Base-by-base conservation (phyloP, 2,329 filamentous ascomycete species). In the Sordariomycetes sp. region DNA sequence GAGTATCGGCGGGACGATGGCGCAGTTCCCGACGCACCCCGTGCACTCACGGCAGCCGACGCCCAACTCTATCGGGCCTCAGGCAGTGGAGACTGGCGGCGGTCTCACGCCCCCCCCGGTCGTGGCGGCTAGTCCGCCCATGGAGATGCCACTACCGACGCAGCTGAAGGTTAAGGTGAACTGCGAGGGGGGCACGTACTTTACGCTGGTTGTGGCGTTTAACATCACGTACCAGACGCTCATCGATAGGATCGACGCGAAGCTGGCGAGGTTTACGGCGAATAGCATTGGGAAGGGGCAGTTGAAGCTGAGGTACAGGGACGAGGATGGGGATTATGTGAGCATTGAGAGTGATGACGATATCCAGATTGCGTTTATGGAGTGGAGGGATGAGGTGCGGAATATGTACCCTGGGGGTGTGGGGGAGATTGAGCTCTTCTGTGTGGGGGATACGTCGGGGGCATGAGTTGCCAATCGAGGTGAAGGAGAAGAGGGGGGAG, bases 151-250 rank as follows among this genome's bases (percentile, higher is more conserved):
- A 25, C 69, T 79, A 54, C 81, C 78, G 52, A 84, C 88, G 8
- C 94, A 97, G 66, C 79, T 99, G 55, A 97, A 96, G 72, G 91
- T 96, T 55, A 95, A 95, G 68, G 90, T 99, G 58, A 92, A 92
- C 66, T 95, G 89, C 67, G 89, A 94, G 59, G 74, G 71, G 52
- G 87, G 87, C 53, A 94, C 91, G 66, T 95, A 95, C 63, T 87
- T 96, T 59, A 96, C 92, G 1, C 79, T 99, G n/a, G 92, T 99
- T 12, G 95, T 96, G 50, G 88, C 90, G 35, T 95, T 90, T 71
- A 96, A 95, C 68, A 97, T 97, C 65, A 87, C 89, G 48, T 97
- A 95, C 71, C 89, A 94, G 62, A 94, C 89, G 25, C 78, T 99
- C 57, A 90, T 94, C 62, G 94, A 97, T 67, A 87, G 94, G 12